phyloP scores from a whole-genome alignment of 805 yeast species.

The Wickerhamiella dianesei region DNA sequence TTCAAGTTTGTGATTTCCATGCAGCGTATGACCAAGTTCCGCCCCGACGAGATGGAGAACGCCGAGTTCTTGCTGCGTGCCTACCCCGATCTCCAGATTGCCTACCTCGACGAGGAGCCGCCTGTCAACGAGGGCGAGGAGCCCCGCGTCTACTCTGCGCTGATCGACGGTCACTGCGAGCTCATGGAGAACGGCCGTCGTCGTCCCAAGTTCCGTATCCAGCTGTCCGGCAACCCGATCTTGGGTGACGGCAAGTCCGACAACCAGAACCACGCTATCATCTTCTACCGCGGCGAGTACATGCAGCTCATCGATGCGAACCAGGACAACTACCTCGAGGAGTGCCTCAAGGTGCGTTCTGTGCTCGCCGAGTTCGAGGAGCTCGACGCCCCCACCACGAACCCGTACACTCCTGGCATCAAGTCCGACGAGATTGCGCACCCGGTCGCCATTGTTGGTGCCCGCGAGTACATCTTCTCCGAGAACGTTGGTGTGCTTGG shows the following conservation, averaged over 20 bases:
- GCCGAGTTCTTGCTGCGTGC: conserved; percentile 53
- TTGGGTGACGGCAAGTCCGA: conserved; percentile 95
- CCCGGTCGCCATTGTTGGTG: conserved; percentile 89
- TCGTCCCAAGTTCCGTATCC: conserved; percentile 50
- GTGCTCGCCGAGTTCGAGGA: conserved; percentile 89
- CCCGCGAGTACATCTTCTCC: conserved; percentile 87
- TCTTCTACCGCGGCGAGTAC: conserved; percentile 86
- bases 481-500: conserved; percentile 88
- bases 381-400: conserved; percentile 36
- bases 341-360: conserved; percentile 79
- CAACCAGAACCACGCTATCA: conserved; percentile 78
- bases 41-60: conserved; percentile 50
- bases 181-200: conserved; percentile 46
- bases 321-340: conserved; percentile 91
- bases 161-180: conserved; percentile 48
- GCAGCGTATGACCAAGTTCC: conserved; percentile 67
- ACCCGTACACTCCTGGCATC: conserved; percentile 49
- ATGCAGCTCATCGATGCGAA: conserved; percentile 92
- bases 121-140: conserved; percentile 32
- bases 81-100: conserved; percentile 63
- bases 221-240: conserved; percentile 84
- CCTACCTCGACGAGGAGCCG: conserved; percentile 89
- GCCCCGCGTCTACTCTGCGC: conserved; percentile 49
- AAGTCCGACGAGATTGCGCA: conserved; percentile 18
- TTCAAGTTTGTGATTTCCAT: conserved; percentile 71